Evolutionary conservation across 192 early-diverging fungal genomes (phyloP).

Genomic region (Dissophora globulifera): DNA sequence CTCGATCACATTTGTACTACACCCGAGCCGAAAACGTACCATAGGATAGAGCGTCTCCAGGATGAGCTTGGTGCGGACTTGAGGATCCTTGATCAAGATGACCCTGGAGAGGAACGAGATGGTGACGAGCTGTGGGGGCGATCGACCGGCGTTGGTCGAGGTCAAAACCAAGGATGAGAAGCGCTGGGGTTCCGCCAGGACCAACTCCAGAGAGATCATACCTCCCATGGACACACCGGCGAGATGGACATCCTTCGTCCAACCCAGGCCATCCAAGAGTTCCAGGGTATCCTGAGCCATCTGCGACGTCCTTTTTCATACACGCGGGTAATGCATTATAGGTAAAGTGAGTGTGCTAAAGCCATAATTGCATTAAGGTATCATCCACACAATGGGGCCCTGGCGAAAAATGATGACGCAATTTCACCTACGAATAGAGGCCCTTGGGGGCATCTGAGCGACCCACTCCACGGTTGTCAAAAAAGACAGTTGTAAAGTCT

Average conservation of each 20-base stretch:
- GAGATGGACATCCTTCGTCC: conserved; percentile 76
- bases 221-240: conserved; percentile 88
- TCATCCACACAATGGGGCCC: too few relatives aligned
- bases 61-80: conserved; percentile 31
- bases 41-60: conserved; percentile 35
- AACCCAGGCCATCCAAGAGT: conserved; percentile 78
- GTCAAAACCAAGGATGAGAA: conserved; percentile 69
- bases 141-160: conserved; percentile 66
- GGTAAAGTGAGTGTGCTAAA: too few relatives aligned
- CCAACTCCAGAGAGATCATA: conserved; percentile 86
- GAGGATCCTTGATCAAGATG: conserved; percentile 26
- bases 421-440: conserved; percentile 63
- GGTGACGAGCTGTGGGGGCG: conserved; percentile 45
- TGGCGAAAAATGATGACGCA: too few relatives aligned
- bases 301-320: conserved; percentile 66
- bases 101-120: conserved; percentile 43
- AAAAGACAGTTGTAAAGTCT: conserved; percentile 78
- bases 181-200: conserved; percentile 62
- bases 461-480: conserved; percentile 89
- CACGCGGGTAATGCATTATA: too few relatives aligned
- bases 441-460: conserved; percentile 65
- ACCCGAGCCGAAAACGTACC: conserved; percentile 25
- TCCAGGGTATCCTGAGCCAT: conserved; percentile 80
- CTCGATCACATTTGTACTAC: background rate
- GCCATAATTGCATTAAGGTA: too few relatives aligned